Evolutionary conservation across 768 basidiomycete species (phyloP), one percentile per base, ranked within the genome.

Genomic region (Chalciporus pseudorubinellus): DNA sequence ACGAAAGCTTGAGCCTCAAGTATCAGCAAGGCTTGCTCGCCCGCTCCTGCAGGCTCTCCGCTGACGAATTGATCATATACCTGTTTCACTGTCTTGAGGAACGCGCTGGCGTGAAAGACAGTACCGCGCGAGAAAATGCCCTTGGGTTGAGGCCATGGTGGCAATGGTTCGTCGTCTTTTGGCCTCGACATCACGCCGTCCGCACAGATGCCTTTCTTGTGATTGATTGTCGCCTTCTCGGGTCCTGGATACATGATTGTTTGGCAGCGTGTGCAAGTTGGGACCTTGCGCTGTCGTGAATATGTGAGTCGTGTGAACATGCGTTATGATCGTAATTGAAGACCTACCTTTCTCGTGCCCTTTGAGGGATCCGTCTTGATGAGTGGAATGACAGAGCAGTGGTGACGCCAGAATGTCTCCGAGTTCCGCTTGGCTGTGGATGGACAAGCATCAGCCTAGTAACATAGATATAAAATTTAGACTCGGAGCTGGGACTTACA

Each of bases 231-330:
- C 5, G 33, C 33, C 16, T 34, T 34, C 21, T 44, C 36, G 4
- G 28, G 31, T 3, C 42, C 36, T 1, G 42, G 46, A n/a, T 53
- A 48, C 21, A 53, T 48, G 26, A 53, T 53, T 12, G 46, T 53
- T 18, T n/a, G 38, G 22, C 46, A 48, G 26, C 19, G 14, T 1
- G 38, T 39, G 21, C 42, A 44, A 0, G 36, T 48, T 12, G 31
- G 42, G 0, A 42, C 38, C 21, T 49, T 52, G 46, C 34, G 3
- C 29, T 46, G 19, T 33, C 14, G n/a, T 24, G 16, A 7, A n/a
- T 14, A 16, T 34, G 33, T 34, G 2, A 34, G 33, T 34, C 16
- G 7, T 34, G 16, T 3, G 9, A 29, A 9, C 29, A 14, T 14
- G 3, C 5, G 13, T 16, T 7, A 24, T 7, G 14, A 34, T n/a